These are phyloP conservation scores for Grosmannia serpens DNA, from an alignment of 2,329 filamentous ascomycete species.

Conservation along the genomic window DNA sequence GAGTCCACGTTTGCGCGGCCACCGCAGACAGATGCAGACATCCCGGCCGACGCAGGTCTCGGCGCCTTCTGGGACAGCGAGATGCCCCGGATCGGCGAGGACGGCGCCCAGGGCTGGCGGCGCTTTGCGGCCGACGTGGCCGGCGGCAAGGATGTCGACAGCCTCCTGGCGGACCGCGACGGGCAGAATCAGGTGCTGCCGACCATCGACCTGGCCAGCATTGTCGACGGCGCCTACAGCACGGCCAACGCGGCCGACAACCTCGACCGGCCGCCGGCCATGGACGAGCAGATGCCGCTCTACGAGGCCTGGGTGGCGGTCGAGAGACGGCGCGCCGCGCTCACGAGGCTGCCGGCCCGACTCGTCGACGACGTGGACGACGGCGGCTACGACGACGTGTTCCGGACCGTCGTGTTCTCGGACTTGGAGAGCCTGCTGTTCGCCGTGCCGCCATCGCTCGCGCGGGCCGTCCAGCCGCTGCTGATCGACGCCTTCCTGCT, in stretches of 20 bases:
- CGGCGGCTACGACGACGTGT: slow-evolving; percentile 71
- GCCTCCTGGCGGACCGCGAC: not conserved
- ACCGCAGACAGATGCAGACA: not conserved
- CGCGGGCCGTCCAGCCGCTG: slow-evolving; percentile 25
- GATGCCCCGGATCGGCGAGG: slow-evolving; percentile 64
- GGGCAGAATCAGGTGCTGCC: slow-evolving; percentile 3
- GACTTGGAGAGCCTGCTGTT: slow-evolving; percentile 60
- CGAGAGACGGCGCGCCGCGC: slow-evolving; percentile 39
- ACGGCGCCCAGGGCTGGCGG: slow-evolving; percentile 58
- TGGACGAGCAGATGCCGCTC: slow-evolving; percentile 7
- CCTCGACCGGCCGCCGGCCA: not conserved
- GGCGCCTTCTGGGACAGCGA: slow-evolving; percentile 80
- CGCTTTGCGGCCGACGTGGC: slow-evolving; percentile 26
- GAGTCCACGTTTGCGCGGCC: slow-evolving; percentile 60
- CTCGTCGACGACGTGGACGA: slow-evolving; percentile 63
- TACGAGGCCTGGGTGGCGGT: slow-evolving; percentile 39
- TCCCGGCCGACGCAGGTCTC: not conserved
- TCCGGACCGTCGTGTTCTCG: slow-evolving; percentile 65
- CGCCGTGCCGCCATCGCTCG: slow-evolving; percentile 28
- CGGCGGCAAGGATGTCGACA: slow-evolving; percentile 14
- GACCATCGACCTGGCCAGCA: not conserved
- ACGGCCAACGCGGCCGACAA: slow-evolving; percentile 10
- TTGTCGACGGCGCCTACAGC: slow-evolving; percentile 11
- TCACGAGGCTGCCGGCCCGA: slow-evolving; percentile 53
- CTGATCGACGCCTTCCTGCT: slow-evolving; percentile 60